Conservation (phyloP, 208 protist genomes). For the Trypanosoma conorhini region DNA sequence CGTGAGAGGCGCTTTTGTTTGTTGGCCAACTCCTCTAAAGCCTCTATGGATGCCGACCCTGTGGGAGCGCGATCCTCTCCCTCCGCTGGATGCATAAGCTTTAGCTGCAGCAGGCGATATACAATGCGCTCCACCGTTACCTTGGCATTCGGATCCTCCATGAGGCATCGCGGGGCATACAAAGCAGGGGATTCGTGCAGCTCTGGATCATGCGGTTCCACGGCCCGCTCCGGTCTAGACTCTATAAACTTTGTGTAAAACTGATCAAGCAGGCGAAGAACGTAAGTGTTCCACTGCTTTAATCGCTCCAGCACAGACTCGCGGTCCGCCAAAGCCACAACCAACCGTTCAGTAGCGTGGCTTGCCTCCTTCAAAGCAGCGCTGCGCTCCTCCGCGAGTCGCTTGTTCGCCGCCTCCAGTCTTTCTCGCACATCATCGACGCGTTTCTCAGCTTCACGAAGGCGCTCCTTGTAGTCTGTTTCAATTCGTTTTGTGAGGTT, state of each 20-base stretch:
- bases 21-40: constrained; percentile 32
- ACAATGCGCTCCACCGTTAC: constrained; percentile 71
- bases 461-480: constrained; percentile 74
- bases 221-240: constrained; percentile 44
- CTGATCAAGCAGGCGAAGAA: constrained; percentile 60
- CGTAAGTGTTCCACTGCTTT: constrained; percentile 78
- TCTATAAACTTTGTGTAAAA: constrained; percentile 55
- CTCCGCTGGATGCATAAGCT: constrained; percentile 34
- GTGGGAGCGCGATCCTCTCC: constrained; percentile 15
- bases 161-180: constrained; percentile 61
- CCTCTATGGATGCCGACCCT: constrained; percentile 23
- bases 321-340: constrained; percentile 43
- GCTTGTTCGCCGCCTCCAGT: constrained; percentile 39
- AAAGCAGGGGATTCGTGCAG: constrained; percentile 60
- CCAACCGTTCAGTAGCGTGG: constrained; percentile 51
- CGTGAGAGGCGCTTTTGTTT: constrained; percentile 66
- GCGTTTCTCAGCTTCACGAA: constrained; percentile 58
- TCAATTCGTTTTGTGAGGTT: constrained; percentile 68
- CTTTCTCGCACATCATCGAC: constrained; percentile 54
- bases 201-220: constrained; percentile 50
- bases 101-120: constrained; percentile 67
- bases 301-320: constrained; percentile 64
- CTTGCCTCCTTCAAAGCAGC: constrained; percentile 49
- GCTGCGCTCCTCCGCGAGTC: constrained; percentile 39
- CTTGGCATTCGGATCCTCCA: constrained; percentile 74